Evolutionary conservation across 306 rosid species (phyloP), one percentile per base, ranked within the genome.

Genomic region (Urtica urens): DNA sequence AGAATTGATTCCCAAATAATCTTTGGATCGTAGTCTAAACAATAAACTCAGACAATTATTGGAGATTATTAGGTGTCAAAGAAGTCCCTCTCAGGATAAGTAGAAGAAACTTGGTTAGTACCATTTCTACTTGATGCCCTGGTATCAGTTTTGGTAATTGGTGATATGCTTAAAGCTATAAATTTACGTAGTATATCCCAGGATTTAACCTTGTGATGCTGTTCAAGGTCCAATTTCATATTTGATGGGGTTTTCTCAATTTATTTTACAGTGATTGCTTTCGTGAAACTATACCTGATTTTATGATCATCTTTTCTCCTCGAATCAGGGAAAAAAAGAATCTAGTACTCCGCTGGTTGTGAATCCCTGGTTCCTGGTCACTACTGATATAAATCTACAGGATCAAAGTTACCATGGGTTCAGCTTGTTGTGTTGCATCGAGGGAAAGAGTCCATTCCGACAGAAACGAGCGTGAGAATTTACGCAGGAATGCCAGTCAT

Each of bases 401-500:
- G 28, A 41, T 50, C 20, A 12, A 6, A 21, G 67, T 5, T 23
- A 35, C 46, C 39, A 62, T 62, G 68, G 68, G 68, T 29, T 62
- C 68, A 53, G 60, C 49, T 45, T 62, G 68, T 46, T 62, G 68
- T 49, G 61, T 56, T 18, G 41, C 61, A 27, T 49, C 61, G 23
- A 56, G 51, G 51, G 61, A 56, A 18, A 41, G 51, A 27, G 31
- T 28, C 26, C 33, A 19, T 18, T 28, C 51, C 41, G 22, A 43
- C 31, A 29, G 61, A 68, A 67, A 61, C 24, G 69, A 61, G 35
- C 58, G 60, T 70, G 78, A 76, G 42, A 62, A 34, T 47, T 48
- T 65, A 37, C 55, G 39, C 13, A 67, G 83, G 62, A 61, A 73
- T 71, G 72, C 43, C 7, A 45, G 60, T 34, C 57, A 60, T 56